Base-by-base conservation (phyloP, 164 flowering plant genomes). In the Magnolia officinalis region DNA sequence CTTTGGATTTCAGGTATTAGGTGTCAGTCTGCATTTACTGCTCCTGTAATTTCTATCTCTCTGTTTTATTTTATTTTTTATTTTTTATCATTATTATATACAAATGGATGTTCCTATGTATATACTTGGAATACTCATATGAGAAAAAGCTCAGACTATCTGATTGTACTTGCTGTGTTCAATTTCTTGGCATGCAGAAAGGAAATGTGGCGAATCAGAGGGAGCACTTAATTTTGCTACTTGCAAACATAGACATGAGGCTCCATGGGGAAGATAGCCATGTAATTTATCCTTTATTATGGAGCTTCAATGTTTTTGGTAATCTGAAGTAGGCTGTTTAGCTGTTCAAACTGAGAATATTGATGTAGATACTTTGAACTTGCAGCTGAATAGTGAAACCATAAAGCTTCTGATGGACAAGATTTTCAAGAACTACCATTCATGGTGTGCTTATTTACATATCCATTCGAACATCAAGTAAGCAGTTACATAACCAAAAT, bases 151-250 rank as follows among this genome's bases (percentile, higher is more conserved):
- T 49, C 49, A 24, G 65, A 72, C 24, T 1, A 23, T 23, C 24
- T 23, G 24, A 23, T 23, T 23, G 24, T 23, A 0, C 0, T 23
- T 23, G 24, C 24, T 23, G 24, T 23, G 24, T 23, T 23, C 24
- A 23, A 23, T 23, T 23, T 23, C 24, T 23, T 74, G 67, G 70
- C 23, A 67, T 86, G 80, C 84, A 96, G 99, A 88, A 90, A 90
- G 98, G 98, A 82, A 96, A 96, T 88, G 98, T 93, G 21, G 97
- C 94, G 63, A 96, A 96, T 81, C 99, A 96, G 87, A 88, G 97
- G 84, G 99, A 96, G 84, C 98, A 96, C 84, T 83, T 96, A 79
- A 89, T 96, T 80, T 75, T 96, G 85, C 86, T 96, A 71, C 94
- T 96, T 74, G 99, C 99, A 78, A 96, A 96, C 81, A 82, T 90